Evolutionary conservation across 2,329 filamentous ascomycete genomes (phyloP), one percentile per base, ranked within the genome.

Genomic region (Lasiodiplodia sp.): DNA sequence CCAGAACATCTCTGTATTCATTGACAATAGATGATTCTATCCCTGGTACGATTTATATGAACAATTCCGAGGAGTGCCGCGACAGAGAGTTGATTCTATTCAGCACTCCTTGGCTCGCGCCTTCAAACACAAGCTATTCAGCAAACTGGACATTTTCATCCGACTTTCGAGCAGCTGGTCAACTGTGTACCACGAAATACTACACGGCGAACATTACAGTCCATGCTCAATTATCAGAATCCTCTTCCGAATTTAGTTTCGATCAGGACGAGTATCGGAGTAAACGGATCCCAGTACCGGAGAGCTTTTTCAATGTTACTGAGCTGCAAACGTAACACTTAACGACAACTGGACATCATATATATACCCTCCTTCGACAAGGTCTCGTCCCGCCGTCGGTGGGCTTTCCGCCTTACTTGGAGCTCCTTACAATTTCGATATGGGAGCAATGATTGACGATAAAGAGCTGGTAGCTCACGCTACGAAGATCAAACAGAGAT

Each of bases 401-500:
- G 44, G 44, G 18, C 44, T 47, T 14, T 47, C 44, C 10, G 18
- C n/a, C 18, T n/a, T 47, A 6, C 44, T 47, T 47, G 44, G 44
- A 8, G 44, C 44, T 47, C 44, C n/a, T 21, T n/a, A 47, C 44
- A 47, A 47, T 21, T 47, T 47, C 10, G n/a, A 47, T 21, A 21
- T 47, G 44, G 44, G 44, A 21, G 34, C 18, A 31, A 57, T 57
- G 31, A 38, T 57, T 2, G 55, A 34, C 14, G 55, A 57, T 14
- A 6, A 34, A 3, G 31, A n/a, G 8, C 21, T 38, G 11, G 31
- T 57, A 16, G n/a, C n/a, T 14, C 25, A 53, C 23, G 71, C 71
- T 14, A 66, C 51, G 14, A 67, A 56, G 34, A 57, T 71, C n/a
- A 75, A 73, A 58, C 70, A 72, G 14, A 70, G 73, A 4, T 69